A percentile compares a stretch with the other conserved stretches of the same genome.
These are phyloP conservation scores for Theobroma grandiflorum DNA, from an alignment of 441 rosid genomes.

Conservation along the genomic window DNA sequence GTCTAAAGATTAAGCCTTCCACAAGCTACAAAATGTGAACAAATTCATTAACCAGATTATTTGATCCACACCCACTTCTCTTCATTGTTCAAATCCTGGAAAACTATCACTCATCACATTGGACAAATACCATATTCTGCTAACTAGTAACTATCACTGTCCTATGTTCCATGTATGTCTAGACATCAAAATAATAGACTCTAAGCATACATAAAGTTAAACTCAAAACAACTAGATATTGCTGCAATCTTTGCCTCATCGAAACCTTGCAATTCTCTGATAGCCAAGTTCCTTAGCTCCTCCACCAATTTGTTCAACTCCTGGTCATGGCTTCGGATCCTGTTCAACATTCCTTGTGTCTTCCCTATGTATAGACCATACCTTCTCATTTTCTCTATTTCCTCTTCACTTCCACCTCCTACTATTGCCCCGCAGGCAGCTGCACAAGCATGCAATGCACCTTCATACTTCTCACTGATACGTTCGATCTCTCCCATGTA, in stretches of 20 bases:
- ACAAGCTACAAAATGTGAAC: too few relatives aligned
- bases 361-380: constrained; percentile 53
- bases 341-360: constrained; percentile 40
- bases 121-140: too few relatives aligned
- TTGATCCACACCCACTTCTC: background rate
- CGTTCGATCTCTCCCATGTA: constrained; percentile 14
- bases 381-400: constrained; percentile 53
- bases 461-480: constrained; percentile 51
- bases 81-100: background rate
- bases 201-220: background rate
- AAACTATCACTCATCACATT: background rate
- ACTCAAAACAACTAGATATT: constrained; percentile 34
- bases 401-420: constrained; percentile 64
- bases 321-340: background rate
- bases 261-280: constrained; percentile 44
- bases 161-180: background rate
- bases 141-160: too few relatives aligned
- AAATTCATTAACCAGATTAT: background rate
- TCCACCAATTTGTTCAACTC: constrained; percentile 29
- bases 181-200: background rate
- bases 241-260: constrained; percentile 34
- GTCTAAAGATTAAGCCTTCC: background rate
- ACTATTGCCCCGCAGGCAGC: constrained; percentile 68
- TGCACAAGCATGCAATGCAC: constrained; percentile 52
- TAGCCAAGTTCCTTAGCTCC: constrained; percentile 39